These are phyloP conservation scores for Mycena amicta DNA, from an alignment of 768 basidiomycete genomes.

Conservation along the genomic window DNA sequence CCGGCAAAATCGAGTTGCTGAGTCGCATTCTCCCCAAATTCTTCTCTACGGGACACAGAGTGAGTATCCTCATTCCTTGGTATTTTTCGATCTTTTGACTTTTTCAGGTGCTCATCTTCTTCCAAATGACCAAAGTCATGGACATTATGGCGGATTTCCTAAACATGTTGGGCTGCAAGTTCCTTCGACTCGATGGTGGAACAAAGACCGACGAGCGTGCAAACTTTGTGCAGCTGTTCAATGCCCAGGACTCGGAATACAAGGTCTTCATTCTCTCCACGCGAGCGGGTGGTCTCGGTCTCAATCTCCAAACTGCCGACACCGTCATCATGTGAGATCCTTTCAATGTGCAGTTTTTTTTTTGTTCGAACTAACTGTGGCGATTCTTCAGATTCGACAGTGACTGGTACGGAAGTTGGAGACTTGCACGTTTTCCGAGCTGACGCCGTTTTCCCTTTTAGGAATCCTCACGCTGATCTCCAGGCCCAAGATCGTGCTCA, in stretches of 20 bases:
- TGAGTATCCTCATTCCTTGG: constrained; percentile 24
- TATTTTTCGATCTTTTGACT: constrained; percentile 3
- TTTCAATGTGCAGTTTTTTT: constrained; percentile 42
- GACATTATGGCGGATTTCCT: constrained; percentile 97
- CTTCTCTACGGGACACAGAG: constrained; percentile 83
- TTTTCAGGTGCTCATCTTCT: constrained; percentile 91
- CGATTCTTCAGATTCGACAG: constrained; percentile 64
- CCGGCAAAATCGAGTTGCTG: constrained; percentile 93
- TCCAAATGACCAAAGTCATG: constrained; percentile 99
- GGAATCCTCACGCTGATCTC: constrained; percentile 98
- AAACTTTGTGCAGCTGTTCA: constrained; percentile 82
- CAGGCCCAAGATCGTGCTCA: constrained; percentile 99
- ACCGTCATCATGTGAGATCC: constrained; percentile 89
- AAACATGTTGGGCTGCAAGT: constrained; percentile 82
- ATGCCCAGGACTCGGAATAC: constrained; percentile 85
- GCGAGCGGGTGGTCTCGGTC: constrained; percentile 87
- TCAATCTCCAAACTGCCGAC: constrained; percentile 95
- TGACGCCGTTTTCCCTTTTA: too few relatives aligned
- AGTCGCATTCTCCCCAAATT: constrained; percentile 93
- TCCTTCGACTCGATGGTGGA: constrained; percentile 92
- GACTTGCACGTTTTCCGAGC: too few relatives aligned
- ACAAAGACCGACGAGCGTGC: constrained; percentile 97
- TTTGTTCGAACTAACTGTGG: too few relatives aligned
- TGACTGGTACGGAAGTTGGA: constrained; percentile 72
- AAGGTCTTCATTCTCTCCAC: constrained; percentile 94